A percentile compares a stretch with the other conserved stretches of the same genome.
Evolutionary conservation across 768 basidiomycete genomes (phyloP).

Genomic region (Mycena vitilis): DNA sequence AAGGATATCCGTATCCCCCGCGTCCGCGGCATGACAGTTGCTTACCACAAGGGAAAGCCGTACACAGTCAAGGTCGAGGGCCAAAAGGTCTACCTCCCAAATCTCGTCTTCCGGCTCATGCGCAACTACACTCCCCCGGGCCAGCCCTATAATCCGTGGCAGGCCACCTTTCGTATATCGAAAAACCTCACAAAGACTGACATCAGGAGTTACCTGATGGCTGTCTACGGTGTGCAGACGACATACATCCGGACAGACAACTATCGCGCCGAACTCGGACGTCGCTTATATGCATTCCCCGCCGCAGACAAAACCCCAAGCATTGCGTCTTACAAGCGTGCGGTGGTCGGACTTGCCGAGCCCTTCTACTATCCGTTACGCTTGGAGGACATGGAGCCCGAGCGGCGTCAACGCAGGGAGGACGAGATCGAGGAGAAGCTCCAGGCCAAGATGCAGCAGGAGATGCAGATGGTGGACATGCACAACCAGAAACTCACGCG

Average conservation of each 20-base stretch:
- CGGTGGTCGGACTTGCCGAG: conserved; percentile 89
- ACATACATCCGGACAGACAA: conserved; percentile 98
- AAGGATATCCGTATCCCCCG: conserved; percentile 71
- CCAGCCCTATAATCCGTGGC: conserved; percentile 91
- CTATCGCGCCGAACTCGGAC: conserved; percentile 70
- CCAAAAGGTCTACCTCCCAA: conserved; percentile 89
- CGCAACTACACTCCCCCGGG: conserved; percentile 83
- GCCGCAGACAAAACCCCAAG: conserved; percentile 50
- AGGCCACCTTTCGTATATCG: conserved; percentile 95
- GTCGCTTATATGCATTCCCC: conserved; percentile 29
- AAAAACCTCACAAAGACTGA: conserved; percentile 92
- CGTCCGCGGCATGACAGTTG: conserved; percentile 70
- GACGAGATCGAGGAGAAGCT: conserved; percentile 75
- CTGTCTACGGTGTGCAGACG: conserved; percentile 89
- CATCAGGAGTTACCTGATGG: conserved; percentile 83
- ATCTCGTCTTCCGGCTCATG: conserved; percentile 84
- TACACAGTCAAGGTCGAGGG: conserved; percentile 72
- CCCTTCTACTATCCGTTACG: conserved; percentile 94
- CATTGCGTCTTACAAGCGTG: conserved; percentile 78
- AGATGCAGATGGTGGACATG: conserved; percentile 51
- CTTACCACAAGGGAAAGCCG: conserved; percentile 51
- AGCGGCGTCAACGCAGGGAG: conserved; percentile 65
- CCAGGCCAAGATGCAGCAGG: conserved; percentile 53
- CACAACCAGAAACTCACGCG: conserved; percentile 50
- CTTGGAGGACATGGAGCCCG: conserved; percentile 78